Conservation (phyloP, 73 alveolate genomes). For the Paramecium bursaria region DNA sequence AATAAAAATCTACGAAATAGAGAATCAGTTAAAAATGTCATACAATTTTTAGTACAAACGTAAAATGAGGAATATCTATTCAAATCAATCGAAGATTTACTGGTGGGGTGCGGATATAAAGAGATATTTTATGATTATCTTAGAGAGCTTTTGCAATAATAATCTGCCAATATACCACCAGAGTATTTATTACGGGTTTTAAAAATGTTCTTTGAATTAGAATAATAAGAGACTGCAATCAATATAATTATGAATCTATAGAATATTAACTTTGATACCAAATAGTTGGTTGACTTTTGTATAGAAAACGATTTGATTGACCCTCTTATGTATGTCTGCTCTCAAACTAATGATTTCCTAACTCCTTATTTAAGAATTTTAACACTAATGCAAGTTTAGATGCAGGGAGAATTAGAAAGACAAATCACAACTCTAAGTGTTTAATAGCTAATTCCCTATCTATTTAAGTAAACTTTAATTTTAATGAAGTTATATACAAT, state of each 20-base stretch:
- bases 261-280: slow-evolving; percentile 40
- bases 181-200: background rate
- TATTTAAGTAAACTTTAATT: background rate
- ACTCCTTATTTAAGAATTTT: slow-evolving; percentile 57
- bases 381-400: background rate
- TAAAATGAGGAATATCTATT: slow-evolving; percentile 46
- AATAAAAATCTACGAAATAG: slow-evolving; percentile 27
- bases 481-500: background rate
- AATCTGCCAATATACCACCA: background rate
- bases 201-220: slow-evolving; percentile 40
- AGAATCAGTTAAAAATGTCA: background rate
- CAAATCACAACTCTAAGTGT: slow-evolving; percentile 23
- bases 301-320: slow-evolving; percentile 54
- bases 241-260: slow-evolving; percentile 21
- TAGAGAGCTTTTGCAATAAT: slow-evolving; percentile 14
- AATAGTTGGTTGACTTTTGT: slow-evolving; percentile 39
- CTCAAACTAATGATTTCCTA: slow-evolving; percentile 29
- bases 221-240: background rate
- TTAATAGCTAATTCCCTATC: background rate
- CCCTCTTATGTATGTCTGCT: slow-evolving; percentile 50
- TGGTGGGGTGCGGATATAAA: slow-evolving; percentile 58
- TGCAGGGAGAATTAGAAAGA: background rate
- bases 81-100: slow-evolving; percentile 47
- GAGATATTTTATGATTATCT: slow-evolving; percentile 33
- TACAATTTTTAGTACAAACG: slow-evolving; percentile 21